Conservation (phyloP, 495 filamentous ascomycete genomes). For the Xylaria flabelliformis region DNA sequence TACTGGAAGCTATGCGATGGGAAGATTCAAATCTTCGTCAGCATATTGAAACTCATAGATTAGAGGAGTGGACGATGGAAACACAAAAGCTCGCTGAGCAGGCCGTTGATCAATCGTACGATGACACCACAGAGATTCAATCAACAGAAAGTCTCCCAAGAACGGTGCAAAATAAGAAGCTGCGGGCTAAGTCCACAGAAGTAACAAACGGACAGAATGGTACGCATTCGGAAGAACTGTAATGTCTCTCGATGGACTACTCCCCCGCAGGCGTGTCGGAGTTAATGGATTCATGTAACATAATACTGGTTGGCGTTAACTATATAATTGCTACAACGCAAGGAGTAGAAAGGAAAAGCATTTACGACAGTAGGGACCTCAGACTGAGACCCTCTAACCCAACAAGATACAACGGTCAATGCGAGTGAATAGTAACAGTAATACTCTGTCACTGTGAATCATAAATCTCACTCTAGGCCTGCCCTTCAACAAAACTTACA, state of each 20-base stretch:
- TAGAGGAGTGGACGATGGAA: slow-evolving; percentile 67
- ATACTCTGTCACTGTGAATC: background rate
- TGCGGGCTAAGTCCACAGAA: slow-evolving; percentile 32
- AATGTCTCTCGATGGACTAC: background rate
- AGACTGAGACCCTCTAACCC: slow-evolving; percentile 5
- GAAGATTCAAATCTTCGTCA: slow-evolving; percentile 60
- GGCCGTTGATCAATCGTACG: slow-evolving; percentile 39
- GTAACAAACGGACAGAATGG: slow-evolving; percentile 39
- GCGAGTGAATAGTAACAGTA: slow-evolving; percentile 3
- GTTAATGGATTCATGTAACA: slow-evolving; percentile 34
- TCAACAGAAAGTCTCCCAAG: slow-evolving; percentile 31
- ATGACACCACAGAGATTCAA: slow-evolving; percentile 34
- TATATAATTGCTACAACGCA: slow-evolving; percentile 41
- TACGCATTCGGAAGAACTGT: slow-evolving; percentile 31
- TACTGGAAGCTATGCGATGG: slow-evolving; percentile 58
- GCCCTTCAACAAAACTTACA: background rate
- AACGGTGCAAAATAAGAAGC: slow-evolving; percentile 22
- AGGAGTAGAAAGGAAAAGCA: slow-evolving; percentile 27
- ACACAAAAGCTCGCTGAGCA: slow-evolving; percentile 49
- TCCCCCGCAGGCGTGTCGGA: slow-evolving; percentile 16
- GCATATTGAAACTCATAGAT: slow-evolving; percentile 63
- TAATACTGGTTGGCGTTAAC: slow-evolving; percentile 31
- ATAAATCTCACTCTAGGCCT: background rate
- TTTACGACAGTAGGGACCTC: slow-evolving; percentile 15
- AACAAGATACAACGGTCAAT: background rate